Conservation (phyloP, 345 rosid species). For the Euphorbia peplus region DNA sequence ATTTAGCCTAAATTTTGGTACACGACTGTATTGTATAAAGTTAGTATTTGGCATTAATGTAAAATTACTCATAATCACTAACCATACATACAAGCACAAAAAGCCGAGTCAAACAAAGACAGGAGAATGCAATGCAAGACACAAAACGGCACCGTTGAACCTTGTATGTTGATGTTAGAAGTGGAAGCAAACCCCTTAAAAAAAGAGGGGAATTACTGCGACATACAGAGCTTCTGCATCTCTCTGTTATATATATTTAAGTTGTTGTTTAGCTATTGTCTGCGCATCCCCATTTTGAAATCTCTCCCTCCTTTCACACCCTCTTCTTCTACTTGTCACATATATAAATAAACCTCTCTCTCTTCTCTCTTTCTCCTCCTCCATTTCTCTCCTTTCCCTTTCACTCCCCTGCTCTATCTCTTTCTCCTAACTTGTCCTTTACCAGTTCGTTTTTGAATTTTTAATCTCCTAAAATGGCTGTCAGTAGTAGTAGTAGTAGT, state of each 20-base stretch:
- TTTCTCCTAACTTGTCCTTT: background rate
- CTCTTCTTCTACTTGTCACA: conserved; percentile 12
- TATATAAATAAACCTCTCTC: conserved; percentile 18
- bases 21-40: no score
- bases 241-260: background rate
- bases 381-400: background rate
- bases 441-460: background rate
- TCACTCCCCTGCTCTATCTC: background rate
- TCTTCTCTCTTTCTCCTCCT: background rate
- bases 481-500: conserved; percentile 37
- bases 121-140: background rate
- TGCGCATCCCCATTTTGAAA: conserved; percentile 52
- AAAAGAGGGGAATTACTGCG: background rate
- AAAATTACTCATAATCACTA: no score
- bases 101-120: no score
- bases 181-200: background rate
- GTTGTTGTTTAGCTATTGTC: conserved; percentile 59
- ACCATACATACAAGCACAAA: no score
- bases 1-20: no score
- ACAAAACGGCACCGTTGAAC: conserved; percentile 5
- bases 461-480: conserved; percentile 27
- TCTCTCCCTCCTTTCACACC: conserved; percentile 11
- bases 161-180: background rate
- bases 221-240: background rate
- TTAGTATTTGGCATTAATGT: no score